Evolutionary conservation across 257 asterid genomes (phyloP).

Genomic region (Petunia axillaris): DNA sequence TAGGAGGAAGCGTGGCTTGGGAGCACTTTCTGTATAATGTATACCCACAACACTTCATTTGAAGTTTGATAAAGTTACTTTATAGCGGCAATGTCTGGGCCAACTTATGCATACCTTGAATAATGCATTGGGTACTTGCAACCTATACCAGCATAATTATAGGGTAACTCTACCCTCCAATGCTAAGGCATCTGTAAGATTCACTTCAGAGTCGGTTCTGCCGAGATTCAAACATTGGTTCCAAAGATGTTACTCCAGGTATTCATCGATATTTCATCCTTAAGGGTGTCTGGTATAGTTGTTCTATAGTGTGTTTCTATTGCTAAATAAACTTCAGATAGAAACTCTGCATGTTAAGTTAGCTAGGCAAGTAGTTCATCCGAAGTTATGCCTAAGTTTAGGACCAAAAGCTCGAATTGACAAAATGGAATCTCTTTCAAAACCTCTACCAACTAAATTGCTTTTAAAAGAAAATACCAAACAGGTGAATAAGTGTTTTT

Average conservation of each 20-base stretch:
- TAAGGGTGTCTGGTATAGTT: background rate
- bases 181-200: background rate
- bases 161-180: background rate
- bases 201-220: background rate
- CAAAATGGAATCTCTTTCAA: background rate
- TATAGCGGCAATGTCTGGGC: background rate
- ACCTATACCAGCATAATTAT: background rate
- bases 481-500: background rate
- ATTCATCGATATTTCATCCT: background rate
- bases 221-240: background rate
- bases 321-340: conserved; percentile 11
- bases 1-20: conserved; percentile 5
- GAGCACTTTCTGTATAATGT: background rate
- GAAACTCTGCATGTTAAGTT: background rate
- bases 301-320: background rate
- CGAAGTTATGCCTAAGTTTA: background rate
- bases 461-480: background rate
- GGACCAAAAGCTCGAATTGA: conserved; percentile 9
- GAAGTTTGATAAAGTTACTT: background rate
- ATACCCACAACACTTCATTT: background rate
- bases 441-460: background rate
- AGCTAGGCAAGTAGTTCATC: background rate
- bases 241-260: background rate
- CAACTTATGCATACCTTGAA: conserved; percentile 2
- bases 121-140: background rate